Base-by-base conservation (phyloP, 164 flowering plant genomes). In the Chloranthus sessilifolius region DNA sequence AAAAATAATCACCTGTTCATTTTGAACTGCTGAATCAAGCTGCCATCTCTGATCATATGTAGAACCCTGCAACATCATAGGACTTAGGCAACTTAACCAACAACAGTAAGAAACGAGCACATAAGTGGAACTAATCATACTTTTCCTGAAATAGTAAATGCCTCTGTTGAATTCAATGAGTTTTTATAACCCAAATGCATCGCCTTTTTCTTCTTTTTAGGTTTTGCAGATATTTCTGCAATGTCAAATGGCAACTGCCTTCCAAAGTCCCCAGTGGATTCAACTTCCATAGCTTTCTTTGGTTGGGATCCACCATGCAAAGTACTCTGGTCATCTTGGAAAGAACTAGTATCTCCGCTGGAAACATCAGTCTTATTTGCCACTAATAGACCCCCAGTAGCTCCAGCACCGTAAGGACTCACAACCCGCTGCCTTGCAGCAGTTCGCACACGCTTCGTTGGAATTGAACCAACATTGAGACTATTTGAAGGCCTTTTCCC, bases 271-370 rank as follows among this genome's bases (percentile, higher is more conserved):
- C 74, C 82, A 23, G 56, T 64, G 16, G 99, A 89, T 43, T 94
- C 99, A 58, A 76, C 82, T 55, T 94, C 99, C 63, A 75, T 27
- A 53, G 59, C 70, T 67, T 73, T 82, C 62, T 74, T 82, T 26
- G 69, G 38, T 24, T 68, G 75, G 8, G 77, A 71, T 39, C 88
- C 96, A 59, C 86, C 88, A 49, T 73, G 78, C 51, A 80, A 63
- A 56, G 82, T 71, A 68, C 81, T 80, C 63, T 73, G 95, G 52
- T 94, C 99, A 74, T 94, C 99, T 67, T 89, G 97, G 53, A 75
- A 87, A 31, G 99, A 87, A 72, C 69, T 80, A 54, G 96, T 94
- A 68, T 89, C 99, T 53, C 90, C 97, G 74, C 99, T 94, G 47
- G 99, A 89, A 54, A 76, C 92, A 74, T 85, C 99, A 51, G 86